These are phyloP conservation scores for Gossypium arboreum DNA, from an alignment of 345 rosid genomes.

Conservation along the genomic window DNA sequence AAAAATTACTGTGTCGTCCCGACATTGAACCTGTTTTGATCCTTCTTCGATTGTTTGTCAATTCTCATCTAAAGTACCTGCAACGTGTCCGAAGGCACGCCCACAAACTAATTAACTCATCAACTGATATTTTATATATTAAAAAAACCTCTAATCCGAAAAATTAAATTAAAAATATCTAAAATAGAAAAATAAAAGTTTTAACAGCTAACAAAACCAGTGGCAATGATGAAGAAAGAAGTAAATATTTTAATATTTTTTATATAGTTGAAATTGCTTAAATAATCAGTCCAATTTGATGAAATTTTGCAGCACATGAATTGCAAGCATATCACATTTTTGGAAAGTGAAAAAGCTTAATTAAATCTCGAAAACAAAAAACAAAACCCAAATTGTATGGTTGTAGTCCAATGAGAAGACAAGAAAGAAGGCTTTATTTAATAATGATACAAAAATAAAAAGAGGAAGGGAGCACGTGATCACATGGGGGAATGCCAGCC, in stretches of 20 bases:
- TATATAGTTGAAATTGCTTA: background rate
- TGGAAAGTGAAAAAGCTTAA: background rate
- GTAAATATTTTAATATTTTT: background rate
- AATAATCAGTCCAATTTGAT: background rate
- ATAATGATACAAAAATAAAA: no score
- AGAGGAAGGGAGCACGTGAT: slow-evolving; percentile 27
- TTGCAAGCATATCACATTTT: background rate
- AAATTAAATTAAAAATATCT: background rate
- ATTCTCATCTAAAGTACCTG: no score
- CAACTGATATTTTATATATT: no score
- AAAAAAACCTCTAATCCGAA: no score
- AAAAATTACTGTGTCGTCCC: no score
- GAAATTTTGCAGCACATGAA: background rate
- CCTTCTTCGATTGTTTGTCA: no score
- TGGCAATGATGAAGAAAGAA: background rate
- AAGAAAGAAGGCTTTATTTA: background rate
- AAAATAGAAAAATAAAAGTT: background rate
- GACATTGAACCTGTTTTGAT: accelerated
- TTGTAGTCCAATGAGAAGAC: slow-evolving; percentile 3
- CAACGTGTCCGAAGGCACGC: no score
- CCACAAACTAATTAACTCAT: no score
- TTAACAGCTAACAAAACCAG: background rate
- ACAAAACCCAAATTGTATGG: background rate
- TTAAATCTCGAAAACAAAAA: background rate
- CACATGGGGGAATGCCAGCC: slow-evolving; percentile 24